Conservation (phyloP, 495 filamentous ascomycete genomes). For the Ramalina intermedia region DNA sequence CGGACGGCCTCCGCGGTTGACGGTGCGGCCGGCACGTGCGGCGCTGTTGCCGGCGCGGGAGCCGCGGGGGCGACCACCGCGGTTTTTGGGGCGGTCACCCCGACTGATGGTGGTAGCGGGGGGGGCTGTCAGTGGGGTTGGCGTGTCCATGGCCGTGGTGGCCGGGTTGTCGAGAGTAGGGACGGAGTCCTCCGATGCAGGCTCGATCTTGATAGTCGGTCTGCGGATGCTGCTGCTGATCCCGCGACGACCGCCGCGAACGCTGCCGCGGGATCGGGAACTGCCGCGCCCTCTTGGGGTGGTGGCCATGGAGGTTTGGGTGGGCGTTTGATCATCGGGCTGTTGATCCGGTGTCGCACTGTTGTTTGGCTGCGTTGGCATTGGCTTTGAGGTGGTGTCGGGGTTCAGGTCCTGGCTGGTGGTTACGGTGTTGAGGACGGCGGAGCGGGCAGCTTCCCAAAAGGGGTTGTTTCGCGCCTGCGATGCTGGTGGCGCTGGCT, state of each 20-base stretch:
- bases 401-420: slow-evolving; percentile 23
- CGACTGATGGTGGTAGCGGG: not conserved
- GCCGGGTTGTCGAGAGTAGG: slow-evolving; percentile 9
- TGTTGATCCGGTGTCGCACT: not conserved
- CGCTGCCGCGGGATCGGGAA: slow-evolving; percentile 4
- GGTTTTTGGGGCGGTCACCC: slow-evolving; percentile 5
- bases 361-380: not conserved
- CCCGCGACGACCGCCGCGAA: slow-evolving; percentile 7
- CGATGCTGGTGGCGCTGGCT: not conserved
- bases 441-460: slow-evolving; percentile 28
- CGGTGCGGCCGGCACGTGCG: slow-evolving; percentile 4
- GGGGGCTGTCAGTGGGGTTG: not conserved
- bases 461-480: slow-evolving; percentile 11
- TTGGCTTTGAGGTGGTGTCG: slow-evolving; percentile 1
- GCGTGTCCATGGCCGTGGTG: not conserved
- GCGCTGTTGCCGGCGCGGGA: not conserved
- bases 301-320: no score
- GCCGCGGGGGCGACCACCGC: slow-evolving; percentile 11
- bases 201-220: slow-evolving; percentile 9
- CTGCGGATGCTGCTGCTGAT: slow-evolving; percentile 5
- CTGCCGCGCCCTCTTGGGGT: no score
- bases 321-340: not conserved
- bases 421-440: slow-evolving; percentile 27
- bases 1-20: slow-evolving; percentile 9
- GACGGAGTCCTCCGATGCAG: not conserved